phyloP scores from a whole-genome alignment of 2,329 filamentous ascomycete genomes.

The Herpomyces periplanetae region DNA sequence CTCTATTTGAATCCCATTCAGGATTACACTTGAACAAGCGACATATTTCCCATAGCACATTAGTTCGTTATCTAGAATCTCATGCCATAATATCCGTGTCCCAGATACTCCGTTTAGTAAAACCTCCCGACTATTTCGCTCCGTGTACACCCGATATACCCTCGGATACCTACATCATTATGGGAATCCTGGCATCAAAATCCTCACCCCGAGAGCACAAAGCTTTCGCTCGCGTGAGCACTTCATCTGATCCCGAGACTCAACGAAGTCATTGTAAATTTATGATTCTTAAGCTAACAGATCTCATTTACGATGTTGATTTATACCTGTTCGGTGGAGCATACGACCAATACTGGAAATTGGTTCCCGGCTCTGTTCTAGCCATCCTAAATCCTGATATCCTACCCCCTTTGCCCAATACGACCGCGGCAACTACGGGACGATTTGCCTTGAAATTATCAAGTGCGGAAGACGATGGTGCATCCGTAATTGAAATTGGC shows the following conservation, averaged over 20 bases:
- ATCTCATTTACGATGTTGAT: conserved; percentile 62
- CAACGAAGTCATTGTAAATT: conserved; percentile 28
- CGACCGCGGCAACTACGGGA: conserved; percentile 35
- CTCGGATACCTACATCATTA: conserved; percentile 56
- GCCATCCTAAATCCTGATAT: conserved; percentile 69
- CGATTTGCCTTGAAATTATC: conserved; percentile 52
- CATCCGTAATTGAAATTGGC: conserved; percentile 64
- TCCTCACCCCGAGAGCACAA: conserved; percentile 31
- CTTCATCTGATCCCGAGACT: conserved; percentile 11
- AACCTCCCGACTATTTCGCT: conserved; percentile 38
- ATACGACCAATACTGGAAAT: conserved; percentile 70
- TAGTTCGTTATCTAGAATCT: conserved; percentile 33
- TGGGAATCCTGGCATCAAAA: conserved; percentile 57
- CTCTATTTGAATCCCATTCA: conserved; percentile 53
- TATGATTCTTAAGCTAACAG: conserved; percentile 58
- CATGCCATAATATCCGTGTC: conserved; percentile 43
- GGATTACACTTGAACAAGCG: conserved; percentile 43
- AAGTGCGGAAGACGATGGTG: conserved; percentile 48
- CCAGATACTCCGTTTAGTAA: conserved; percentile 39
- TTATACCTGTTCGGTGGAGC: conserved; percentile 67
- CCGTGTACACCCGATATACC: conserved; percentile 39
- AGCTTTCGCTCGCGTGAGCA: conserved; percentile 9
- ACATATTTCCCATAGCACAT: conserved; percentile 36
- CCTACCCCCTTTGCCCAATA: conserved; percentile 42
- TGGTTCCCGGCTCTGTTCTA: conserved; percentile 60